Base-by-base conservation (phyloP, 2,329 filamentous ascomycete species). In the Lasiodiplodia gonubiensis region DNA sequence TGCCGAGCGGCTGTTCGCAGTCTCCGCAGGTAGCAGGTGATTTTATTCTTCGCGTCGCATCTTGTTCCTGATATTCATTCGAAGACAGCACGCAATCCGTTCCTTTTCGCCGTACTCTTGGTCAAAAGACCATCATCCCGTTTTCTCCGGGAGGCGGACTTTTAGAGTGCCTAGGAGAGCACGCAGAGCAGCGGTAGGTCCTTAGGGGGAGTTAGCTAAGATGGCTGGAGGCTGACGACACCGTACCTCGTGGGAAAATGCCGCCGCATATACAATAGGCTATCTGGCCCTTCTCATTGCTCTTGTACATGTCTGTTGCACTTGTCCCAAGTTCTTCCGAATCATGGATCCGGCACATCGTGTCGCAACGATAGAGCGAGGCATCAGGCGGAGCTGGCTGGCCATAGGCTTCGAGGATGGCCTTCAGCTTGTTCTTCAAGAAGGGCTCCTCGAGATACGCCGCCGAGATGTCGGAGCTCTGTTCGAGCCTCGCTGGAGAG, bases 221-320 rank as follows among this genome's bases (percentile, higher is more conserved):
- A 18, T 16, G 4, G 18, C 8, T 21, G 4, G 23, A 23, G 27
- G 8, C 5, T 16, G 27, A 30, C 12, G 27, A 35, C 2, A 6
- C 5, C 59, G 37, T 63, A 63, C 59, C 59, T 37, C 4, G 59
- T 2, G 8, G 59, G 3, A 30, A 4, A 33, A 10, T 27, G 23
- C 27, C 33, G 49, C 42, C 42, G 61, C 61, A 54, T 14, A 64
- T 10, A 14, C 61, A 64, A 42, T 54, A 64, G 27, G 61, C 61
- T 10, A 64, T 64, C 49, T 64, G 61, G 2, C 61, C 61, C 46
- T 52, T 54, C n/a, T 23, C 51, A n/a, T 64, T 64, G 61, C 61
- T 53, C 14, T 54, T 21, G 33, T 64, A 64, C 61, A 64, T 64
- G 16, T 64, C 48, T 16, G 23, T 46, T 8, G 51, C 51, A 35